Evolutionary conservation across 129 eudicot genomes (phyloP), one percentile per base, ranked within the genome.

Genomic region (Tagetes erecta): DNA sequence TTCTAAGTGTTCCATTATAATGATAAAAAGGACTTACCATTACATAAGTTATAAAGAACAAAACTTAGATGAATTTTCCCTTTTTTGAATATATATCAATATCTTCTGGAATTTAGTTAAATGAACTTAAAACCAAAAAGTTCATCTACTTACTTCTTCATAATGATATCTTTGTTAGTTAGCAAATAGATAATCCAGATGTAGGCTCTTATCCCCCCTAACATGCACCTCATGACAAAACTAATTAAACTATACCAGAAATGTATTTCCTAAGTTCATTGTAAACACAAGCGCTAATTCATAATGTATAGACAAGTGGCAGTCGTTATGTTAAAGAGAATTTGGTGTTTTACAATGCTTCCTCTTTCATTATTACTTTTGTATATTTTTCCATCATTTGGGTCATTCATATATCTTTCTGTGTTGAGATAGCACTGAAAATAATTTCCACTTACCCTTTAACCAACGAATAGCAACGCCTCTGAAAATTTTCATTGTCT

Each of bases 381-480:
- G 45, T 5, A 37, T 71, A 14, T 39, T 39, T 70, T 70, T 38
- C 44, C 50, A 14, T 52, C 10, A 39, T 53, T 52, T 71, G 39
- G 45, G 27, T 37, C 27, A 20, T 20, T 20, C 27, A 20, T 20
- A 20, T 20, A 20, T 20, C 27, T 20, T 20, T 20, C 27, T 20
- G 27, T 20, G 27, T 20, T 20, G 27, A 20, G 27, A 20, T 20
- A 20, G 27, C 27, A 20, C 27, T 10, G 50, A 69, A 34, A 56
- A 41, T 35, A 72, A 2, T n/a, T 63, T 58, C 67, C 34, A 91
- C 99, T 85, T 76, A 95, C 99, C 91, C 97, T 87, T 95, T 97
- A 73, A 95, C 96, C 89, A 91, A 82, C 99, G 97, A 91, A 79
- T 95, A 95, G 87, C 97, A 91, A 64, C 99, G 99, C 87, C 99